Evolutionary conservation across 2,329 filamentous ascomycete species (phyloP).

Genomic region (Fusarium tanahbumbuense): DNA sequence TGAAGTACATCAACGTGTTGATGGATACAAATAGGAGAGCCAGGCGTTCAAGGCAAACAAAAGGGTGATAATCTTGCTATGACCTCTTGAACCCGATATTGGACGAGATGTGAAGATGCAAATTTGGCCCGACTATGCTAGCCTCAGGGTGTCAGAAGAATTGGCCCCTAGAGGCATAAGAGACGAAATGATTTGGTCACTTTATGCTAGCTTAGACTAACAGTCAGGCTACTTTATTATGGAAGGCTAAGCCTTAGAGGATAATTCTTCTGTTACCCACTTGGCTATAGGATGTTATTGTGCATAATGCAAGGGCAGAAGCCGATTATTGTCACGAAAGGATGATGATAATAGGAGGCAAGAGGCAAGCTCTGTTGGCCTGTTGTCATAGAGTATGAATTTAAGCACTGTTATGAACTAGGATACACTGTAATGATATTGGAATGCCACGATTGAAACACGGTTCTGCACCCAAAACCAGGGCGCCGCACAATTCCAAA

Average conservation of each 20-base stretch:
- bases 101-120: slow-evolving; percentile 27
- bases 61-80: slow-evolving; percentile 43
- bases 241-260: no score
- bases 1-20: slow-evolving; percentile 70
- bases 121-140: slow-evolving; percentile 5
- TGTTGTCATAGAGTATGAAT: slow-evolving; percentile 19
- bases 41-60: slow-evolving; percentile 53
- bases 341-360: not conserved
- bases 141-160: no score
- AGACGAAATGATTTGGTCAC: not conserved
- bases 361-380: slow-evolving; percentile 3
- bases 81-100: slow-evolving; percentile 33
- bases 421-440: slow-evolving; percentile 5
- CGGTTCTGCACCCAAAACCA: not conserved
- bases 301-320: not conserved
- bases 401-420: slow-evolving; percentile 15
- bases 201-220: no score
- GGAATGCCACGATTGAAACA: not conserved
- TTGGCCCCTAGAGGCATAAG: no score
- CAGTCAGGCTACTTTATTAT: no score
- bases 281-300: not conserved
- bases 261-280: no score
- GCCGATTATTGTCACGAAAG: not conserved
- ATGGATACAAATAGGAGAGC: slow-evolving; percentile 61
- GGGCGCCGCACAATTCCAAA: not conserved